A percentile compares a stretch with the other conserved stretches of the same genome.
These are phyloP conservation scores for Coemansia erecta DNA, from an alignment of 192 early-diverging fungal genomes.

Conservation along the genomic window DNA sequence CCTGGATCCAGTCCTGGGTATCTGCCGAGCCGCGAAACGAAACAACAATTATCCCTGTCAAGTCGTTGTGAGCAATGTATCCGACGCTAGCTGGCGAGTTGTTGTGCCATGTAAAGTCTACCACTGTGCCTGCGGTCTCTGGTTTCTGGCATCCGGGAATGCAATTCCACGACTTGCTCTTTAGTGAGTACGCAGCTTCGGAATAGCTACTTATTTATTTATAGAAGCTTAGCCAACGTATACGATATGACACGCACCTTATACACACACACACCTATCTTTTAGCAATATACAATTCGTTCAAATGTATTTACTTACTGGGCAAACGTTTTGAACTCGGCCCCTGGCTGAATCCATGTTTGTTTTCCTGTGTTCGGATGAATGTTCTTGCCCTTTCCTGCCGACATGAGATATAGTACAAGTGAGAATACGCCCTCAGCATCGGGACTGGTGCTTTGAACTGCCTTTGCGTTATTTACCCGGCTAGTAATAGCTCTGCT, in stretches of 20 bases:
- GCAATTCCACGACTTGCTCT: conserved; percentile 26
- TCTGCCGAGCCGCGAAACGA: conserved; percentile 41
- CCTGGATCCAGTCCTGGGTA: conserved; percentile 41
- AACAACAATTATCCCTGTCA: conserved; percentile 29
- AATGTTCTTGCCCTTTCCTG: background rate
- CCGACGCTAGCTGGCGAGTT: conserved; percentile 36
- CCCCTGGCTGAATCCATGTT: conserved; percentile 22
- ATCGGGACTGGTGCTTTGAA: background rate
- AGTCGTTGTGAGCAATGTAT: conserved; percentile 36
- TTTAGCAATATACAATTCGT: background rate
- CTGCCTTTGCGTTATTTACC: background rate
- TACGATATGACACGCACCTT: no score
- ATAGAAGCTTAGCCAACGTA: background rate
- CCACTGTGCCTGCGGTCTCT: conserved; percentile 26
- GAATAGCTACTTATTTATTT: conserved; percentile 31
- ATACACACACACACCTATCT: no score
- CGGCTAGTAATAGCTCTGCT: background rate
- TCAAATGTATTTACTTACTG: conserved; percentile 29
- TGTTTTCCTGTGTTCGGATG: background rate
- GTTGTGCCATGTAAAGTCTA: conserved; percentile 48
- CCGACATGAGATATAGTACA: conserved; percentile 10
- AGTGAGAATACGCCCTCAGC: conserved; percentile 17
- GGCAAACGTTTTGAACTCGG: conserved; percentile 49
- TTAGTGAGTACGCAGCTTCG: conserved; percentile 30
- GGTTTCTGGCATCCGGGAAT: conserved; percentile 19